Base-by-base conservation (phyloP, 768 basidiomycete species). In the Mycena sanguinolenta region DNA sequence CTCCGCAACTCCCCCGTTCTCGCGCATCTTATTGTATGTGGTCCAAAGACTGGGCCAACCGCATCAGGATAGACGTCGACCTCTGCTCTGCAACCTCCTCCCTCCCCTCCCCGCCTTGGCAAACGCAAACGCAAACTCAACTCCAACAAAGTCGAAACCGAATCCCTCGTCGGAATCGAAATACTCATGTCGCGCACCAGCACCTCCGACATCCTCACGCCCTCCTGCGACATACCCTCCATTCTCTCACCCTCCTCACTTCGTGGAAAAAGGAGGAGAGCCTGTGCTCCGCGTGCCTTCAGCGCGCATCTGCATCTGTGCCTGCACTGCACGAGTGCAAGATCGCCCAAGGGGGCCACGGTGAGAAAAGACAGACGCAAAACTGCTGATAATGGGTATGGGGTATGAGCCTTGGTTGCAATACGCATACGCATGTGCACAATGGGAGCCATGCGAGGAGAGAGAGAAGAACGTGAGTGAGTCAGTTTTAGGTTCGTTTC, bases 301-400 rank as follows among this genome's bases (percentile, higher is more conserved):
- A 44, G 50, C 27, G 71, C 58, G 21, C 63, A 69, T 58, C 28
- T 72, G 36, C 63, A 65, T 4, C 16, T 59, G 16, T 68, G 67
- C n/a, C n/a, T n/a, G 71, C n/a, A n/a, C 17, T 52, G 17, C 62
- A 23, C 19, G 38, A 61, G 62, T 19, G 63, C 21, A 64, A 70
- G 58, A 42, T 65, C 2, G n/a, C n/a, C n/a, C n/a, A n/a, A n/a
- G 57, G 63, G 68, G 72, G 58, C 39, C 69, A 67, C 67, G n/a
- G n/a, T n/a, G n/a, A n/a, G n/a, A n/a, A n/a, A 73, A 28, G 19
- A 46, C n/a, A 58, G 32, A 62, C 63, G 54, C 67, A 61, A 8
- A 69, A 73, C 21, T 73, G 72, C 67, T 66, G 72, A 67, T 69
- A n/a, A 73, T 21, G 67, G 67, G 3, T 73, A 69, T n/a, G n/a